These are phyloP conservation scores for Kazachstania bromeliacearum DNA, from an alignment of 805 yeast genomes.

Conservation along the genomic window DNA sequence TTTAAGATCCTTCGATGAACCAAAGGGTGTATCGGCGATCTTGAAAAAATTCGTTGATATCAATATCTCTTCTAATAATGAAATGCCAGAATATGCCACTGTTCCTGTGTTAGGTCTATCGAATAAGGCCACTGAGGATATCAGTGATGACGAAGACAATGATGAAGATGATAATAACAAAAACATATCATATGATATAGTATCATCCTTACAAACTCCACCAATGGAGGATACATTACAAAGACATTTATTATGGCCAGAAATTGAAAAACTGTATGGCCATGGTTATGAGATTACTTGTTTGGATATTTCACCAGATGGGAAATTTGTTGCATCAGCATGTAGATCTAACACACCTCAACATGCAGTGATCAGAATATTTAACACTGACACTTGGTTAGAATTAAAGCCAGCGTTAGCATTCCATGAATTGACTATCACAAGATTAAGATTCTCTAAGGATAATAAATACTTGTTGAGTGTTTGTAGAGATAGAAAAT, in stretches of 20 bases:
- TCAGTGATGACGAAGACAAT: slow-evolving; percentile 36
- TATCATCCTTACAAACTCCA: slow-evolving; percentile 41
- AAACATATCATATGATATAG: slow-evolving; percentile 38
- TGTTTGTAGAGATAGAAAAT: slow-evolving; percentile 84
- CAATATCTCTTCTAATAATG: slow-evolving; percentile 20
- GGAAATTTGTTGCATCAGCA: slow-evolving; percentile 69
- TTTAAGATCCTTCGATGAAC: slow-evolving; percentile 79
- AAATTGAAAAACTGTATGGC: slow-evolving; percentile 87
- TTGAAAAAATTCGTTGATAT: slow-evolving; percentile 47
- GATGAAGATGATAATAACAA: slow-evolving; percentile 28
- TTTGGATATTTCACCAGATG: slow-evolving; percentile 59
- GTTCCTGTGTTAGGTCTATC: slow-evolving; percentile 91
- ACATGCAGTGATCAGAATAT: slow-evolving; percentile 80
- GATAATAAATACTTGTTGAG: slow-evolving; percentile 55
- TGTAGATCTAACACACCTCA: slow-evolving; percentile 76
- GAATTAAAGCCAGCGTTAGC: slow-evolving; percentile 48
- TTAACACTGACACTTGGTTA: slow-evolving; percentile 51
- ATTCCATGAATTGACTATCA: slow-evolving; percentile 78
- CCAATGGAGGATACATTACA: slow-evolving; percentile 90
- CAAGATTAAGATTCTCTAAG: slow-evolving; percentile 68
- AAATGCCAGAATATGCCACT: slow-evolving; percentile 73
- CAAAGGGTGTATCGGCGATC: slow-evolving; percentile 62
- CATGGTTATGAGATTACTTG: slow-evolving; percentile 93
- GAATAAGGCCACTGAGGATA: slow-evolving; percentile 67
- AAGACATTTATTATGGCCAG: slow-evolving; percentile 90